Percentiles rank a stretch among this genome's conserved stretches.
phyloP scores from a whole-genome alignment of 176 grass and related monocot species.

The Raddia distichophylla region DNA sequence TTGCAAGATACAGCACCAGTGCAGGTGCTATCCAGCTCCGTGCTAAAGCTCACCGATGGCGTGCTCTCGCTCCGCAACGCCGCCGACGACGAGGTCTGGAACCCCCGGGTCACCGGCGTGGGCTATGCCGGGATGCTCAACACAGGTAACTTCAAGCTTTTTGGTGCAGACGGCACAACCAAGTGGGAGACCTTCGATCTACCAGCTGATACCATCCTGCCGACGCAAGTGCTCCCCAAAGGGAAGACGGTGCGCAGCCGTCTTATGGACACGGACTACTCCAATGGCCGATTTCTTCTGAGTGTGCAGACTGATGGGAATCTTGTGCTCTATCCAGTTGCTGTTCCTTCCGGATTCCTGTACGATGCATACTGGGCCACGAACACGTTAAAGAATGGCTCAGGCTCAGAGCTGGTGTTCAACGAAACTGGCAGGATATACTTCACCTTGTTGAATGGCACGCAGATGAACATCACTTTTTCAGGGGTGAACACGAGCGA shows the following conservation, averaged over 20 bases:
- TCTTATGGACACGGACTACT: background rate
- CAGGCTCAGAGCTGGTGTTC: slow-evolving; percentile 36
- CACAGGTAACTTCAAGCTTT: slow-evolving; percentile 2
- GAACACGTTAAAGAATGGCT: background rate
- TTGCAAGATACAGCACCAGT: background rate
- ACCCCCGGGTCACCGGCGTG: background rate
- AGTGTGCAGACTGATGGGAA: background rate
- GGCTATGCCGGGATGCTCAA: slow-evolving; percentile 11
- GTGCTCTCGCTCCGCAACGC: background rate
- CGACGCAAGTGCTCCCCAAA: slow-evolving; percentile 18
- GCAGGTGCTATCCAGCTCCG: background rate
- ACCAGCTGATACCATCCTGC: slow-evolving; percentile 35
- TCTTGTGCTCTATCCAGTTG: background rate
- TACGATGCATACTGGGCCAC: background rate
- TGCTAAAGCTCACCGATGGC: background rate
- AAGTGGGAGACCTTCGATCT: background rate
- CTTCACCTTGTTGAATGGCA: background rate
- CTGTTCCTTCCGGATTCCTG: background rate
- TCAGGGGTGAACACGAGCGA: background rate
- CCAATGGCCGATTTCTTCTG: slow-evolving; percentile 13
- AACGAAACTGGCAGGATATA: slow-evolving; percentile 35
- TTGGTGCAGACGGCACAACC: background rate
- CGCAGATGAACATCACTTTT: slow-evolving; percentile 1
- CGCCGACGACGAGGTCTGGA: background rate
- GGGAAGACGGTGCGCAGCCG: background rate